A percentile compares a stretch with the other conserved stretches of the same genome.
Conservation (phyloP, 345 rosid species). For the Eucalyptus tenuipes region DNA sequence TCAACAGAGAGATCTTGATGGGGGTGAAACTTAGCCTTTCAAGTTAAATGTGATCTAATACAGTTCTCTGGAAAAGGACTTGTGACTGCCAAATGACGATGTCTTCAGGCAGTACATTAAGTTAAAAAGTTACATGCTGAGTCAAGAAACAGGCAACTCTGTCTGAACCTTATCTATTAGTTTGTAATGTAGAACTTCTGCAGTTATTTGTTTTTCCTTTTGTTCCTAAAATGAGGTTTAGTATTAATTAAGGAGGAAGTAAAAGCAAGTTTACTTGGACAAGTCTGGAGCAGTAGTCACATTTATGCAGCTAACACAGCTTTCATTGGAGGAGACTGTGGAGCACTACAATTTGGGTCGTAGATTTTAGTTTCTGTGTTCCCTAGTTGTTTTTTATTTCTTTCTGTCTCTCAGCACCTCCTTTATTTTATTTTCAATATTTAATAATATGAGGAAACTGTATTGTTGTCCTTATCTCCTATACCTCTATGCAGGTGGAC, state of each 20-base stretch:
- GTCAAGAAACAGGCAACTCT: neutral
- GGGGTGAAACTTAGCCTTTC: neutral
- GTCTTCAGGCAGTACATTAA: neutral
- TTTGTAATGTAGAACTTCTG: neutral
- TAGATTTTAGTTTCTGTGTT: neutral
- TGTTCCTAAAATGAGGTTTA: neutral
- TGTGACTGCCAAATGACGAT: neutral
- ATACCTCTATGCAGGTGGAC: conserved; percentile 49
- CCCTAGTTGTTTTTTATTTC: neutral
- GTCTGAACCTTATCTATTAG: neutral
- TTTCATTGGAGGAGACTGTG: neutral
- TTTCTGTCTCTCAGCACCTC: neutral
- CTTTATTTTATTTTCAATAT: neutral
- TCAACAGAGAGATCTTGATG: neutral
- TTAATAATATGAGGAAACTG: neutral
- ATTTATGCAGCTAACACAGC: neutral
- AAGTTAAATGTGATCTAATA: neutral
- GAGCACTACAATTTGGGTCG: neutral
- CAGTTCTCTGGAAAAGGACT: neutral
- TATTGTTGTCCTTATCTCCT: neutral
- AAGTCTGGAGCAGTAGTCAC: neutral
- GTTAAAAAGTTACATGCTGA: neutral
- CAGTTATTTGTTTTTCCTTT: neutral
- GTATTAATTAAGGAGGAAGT: neutral
- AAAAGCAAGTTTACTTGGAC: neutral